Evolutionary conservation across 148 eudicot species (phyloP), one percentile per base, ranked within the genome.

Genomic region (Silene latifolia): DNA sequence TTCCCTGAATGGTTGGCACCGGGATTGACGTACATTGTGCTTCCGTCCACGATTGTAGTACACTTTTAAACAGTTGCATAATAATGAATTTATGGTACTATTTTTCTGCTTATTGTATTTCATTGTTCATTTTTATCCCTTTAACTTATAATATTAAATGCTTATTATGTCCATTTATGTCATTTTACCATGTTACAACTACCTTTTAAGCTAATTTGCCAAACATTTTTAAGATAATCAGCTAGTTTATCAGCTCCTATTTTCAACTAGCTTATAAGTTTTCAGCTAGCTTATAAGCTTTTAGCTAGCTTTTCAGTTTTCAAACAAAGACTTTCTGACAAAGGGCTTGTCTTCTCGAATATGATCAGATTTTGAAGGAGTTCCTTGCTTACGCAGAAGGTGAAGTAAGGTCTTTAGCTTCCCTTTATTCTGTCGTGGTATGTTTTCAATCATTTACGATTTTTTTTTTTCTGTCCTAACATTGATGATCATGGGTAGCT

Each of bases 361-460:
- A 42, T 74, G 58, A 58, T 42, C 83, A 94, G 98, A 80, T 57
- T 71, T 82, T 94, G 77, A 90, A 87, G 85, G 82, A 84, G 58
- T 94, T 94, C 76, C 91, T 86, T 75, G 78, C 81, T 74, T 82
- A 71, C 76, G 98, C 98, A 77, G 97, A 94, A 82, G 90, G 80
- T 74, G 97, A 94, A 91, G 96, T 88, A 48, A 81, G 89, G 78
- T 85, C 98, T 15, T 81, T 94, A 82, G 91, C 90, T 51, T 84
- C 86, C 58, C 90, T 90, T 60, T 94, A 89, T 85, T 86, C 91
- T 19, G 84, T 77, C n/a, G 98, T 89, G 97, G 98, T 94, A 87
- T 76, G 85, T 77, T 21, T 63, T 75, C 44, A n/a, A 29, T 66
- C 57, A 74, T 44, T 79, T 47, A 10, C 19, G 63, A 7, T 5